Conservation (phyloP, 306 rosid genomes). For the Trichosanthes truncata region DNA sequence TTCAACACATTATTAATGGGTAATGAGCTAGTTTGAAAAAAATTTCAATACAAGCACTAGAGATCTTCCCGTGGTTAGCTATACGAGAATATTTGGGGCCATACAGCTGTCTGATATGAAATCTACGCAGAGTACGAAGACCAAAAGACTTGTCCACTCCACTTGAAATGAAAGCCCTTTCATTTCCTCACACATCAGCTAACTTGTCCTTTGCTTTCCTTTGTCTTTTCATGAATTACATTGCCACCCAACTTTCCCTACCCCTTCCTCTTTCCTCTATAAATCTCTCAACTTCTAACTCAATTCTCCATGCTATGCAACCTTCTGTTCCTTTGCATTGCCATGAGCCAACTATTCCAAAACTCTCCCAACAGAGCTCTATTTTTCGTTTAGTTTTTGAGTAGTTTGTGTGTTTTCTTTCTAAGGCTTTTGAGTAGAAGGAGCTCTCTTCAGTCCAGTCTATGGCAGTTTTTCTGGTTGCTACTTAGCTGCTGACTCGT, state of each 20-base stretch:
- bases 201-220: neutral
- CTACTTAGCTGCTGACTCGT: slow-evolving; percentile 91
- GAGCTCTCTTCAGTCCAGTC: slow-evolving; percentile 97
- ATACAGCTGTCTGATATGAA: slow-evolving; percentile 40
- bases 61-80: neutral
- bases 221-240: neutral
- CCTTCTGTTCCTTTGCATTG: neutral
- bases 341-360: neutral
- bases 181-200: neutral
- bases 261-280: neutral
- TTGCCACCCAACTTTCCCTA: neutral
- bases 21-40: no score
- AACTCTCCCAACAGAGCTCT: neutral
- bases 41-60: no score
- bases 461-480: slow-evolving; percentile 32
- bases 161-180: neutral
- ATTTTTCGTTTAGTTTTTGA: neutral
- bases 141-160: slow-evolving; percentile 11
- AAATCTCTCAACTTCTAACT: neutral
- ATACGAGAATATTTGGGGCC: neutral
- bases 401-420: neutral
- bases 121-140: neutral
- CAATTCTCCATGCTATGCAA: neutral
- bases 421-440: slow-evolving; percentile 15
- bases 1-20: no score